phyloP scores from a whole-genome alignment of 495 filamentous ascomycete genomes.

The Pyrenula massariospora region DNA sequence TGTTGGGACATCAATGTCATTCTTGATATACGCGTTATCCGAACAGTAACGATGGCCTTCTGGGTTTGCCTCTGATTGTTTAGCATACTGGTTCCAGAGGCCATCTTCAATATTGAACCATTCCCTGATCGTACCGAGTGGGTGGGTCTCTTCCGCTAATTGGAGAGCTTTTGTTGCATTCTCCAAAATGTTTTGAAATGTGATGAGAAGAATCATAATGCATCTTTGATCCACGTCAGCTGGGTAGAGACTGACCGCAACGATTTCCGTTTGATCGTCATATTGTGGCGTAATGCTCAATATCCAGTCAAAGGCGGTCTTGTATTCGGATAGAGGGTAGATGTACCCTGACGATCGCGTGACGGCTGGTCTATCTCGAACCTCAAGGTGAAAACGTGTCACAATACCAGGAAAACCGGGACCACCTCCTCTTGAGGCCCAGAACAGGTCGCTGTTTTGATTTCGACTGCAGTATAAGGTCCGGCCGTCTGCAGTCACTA shows the following conservation, averaged over 20 bases:
- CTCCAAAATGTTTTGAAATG: slow-evolving; percentile 22
- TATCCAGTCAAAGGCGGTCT: slow-evolving; percentile 29
- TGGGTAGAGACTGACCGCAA: slow-evolving; percentile 20
- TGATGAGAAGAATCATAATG: slow-evolving; percentile 28
- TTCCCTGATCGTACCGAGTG: slow-evolving; percentile 16
- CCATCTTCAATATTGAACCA: slow-evolving; percentile 24
- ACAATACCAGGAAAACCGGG: slow-evolving; percentile 40
- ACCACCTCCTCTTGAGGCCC: slow-evolving; percentile 38
- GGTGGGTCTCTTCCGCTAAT: slow-evolving; percentile 20
- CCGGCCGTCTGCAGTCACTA: slow-evolving; percentile 32
- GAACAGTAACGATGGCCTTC: slow-evolving; percentile 27
- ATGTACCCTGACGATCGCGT: slow-evolving; percentile 33
- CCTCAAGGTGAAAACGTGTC: slow-evolving; percentile 30
- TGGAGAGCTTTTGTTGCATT: slow-evolving; percentile 21
- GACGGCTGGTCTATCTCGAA: slow-evolving; percentile 13
- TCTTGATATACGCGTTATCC: slow-evolving; percentile 38
- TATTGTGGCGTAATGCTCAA: slow-evolving; percentile 21
- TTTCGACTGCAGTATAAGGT: slow-evolving; percentile 23
- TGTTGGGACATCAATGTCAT: slow-evolving; percentile 25
- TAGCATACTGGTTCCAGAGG: slow-evolving; percentile 24
- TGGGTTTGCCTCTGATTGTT: slow-evolving; percentile 28
- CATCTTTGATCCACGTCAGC: slow-evolving; percentile 12
- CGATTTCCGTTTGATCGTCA: slow-evolving; percentile 30
- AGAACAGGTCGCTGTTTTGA: slow-evolving; percentile 35
- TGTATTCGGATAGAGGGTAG: slow-evolving; percentile 27